Percentiles rank a stretch among this genome's conserved stretches.
Evolutionary conservation across 1,284 basidiomycete species (phyloP).

Genomic region (Fomes fomentarius): DNA sequence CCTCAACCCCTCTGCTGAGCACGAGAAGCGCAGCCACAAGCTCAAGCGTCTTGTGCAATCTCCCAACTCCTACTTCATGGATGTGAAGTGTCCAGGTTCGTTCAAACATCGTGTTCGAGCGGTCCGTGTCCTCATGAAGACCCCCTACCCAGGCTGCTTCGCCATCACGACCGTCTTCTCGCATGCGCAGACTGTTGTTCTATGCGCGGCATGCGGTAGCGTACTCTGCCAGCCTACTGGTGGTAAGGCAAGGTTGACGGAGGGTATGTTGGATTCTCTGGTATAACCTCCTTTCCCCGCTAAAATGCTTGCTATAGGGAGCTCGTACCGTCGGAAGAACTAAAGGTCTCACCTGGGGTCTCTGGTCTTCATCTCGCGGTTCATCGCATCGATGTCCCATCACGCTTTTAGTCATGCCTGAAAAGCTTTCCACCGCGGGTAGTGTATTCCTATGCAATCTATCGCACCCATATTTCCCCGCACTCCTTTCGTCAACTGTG

Average conservation of each 20-base stretch:
- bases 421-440: conserved; percentile 26
- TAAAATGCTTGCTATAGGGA: conserved; percentile 51
- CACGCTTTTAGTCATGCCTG: conserved; percentile 28
- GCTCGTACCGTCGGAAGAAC: conserved; percentile 88
- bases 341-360: conserved; percentile 44
- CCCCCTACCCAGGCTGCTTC: conserved; percentile 74
- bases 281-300: conserved; percentile 1
- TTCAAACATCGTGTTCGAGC: conserved; percentile 10
- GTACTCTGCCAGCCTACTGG: conserved; percentile 99
- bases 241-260: conserved; percentile 97
- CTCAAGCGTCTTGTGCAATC: conserved; percentile 99
- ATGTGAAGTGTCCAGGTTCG: conserved; percentile 97
- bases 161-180: conserved; percentile 96
- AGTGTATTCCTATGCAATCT: conserved; percentile 29
- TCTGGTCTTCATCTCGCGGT: conserved; percentile 25
- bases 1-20: conserved; percentile 92
- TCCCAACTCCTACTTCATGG: conserved; percentile 99
- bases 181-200: conserved; percentile 91
- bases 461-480: conserved; percentile 21
- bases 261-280: conserved; percentile 69
- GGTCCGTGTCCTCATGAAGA: not conserved
- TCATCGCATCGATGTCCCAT: conserved; percentile 30
- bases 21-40: conserved; percentile 93
- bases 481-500: conserved; percentile 1
- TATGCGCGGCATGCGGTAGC: conserved; percentile 92